A percentile compares a stretch with the other conserved stretches of the same genome.
phyloP scores from a whole-genome alignment of 768 basidiomycete species.

The Suillus bovinus region DNA sequence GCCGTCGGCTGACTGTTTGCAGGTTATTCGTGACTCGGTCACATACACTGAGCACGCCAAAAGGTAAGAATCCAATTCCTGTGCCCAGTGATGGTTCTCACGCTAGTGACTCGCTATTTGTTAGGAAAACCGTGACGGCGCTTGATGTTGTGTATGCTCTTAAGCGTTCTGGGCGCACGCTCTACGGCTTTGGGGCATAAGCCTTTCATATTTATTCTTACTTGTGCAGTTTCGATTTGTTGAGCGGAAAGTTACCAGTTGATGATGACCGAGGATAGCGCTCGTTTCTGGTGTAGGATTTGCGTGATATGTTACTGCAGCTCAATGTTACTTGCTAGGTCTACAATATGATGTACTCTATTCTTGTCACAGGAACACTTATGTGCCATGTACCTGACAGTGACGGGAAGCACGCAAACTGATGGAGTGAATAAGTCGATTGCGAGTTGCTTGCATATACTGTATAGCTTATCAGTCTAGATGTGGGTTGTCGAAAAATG shows the following conservation, averaged over 20 bases:
- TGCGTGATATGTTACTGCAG: neutral
- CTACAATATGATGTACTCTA: conserved; percentile 6
- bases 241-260: neutral
- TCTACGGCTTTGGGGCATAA: conserved; percentile 83
- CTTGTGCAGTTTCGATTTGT: neutral
- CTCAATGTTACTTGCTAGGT: neutral
- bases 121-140: conserved; percentile 81
- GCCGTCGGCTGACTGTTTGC: conserved; percentile 14
- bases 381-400: neutral
- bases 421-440: neutral
- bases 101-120: conserved; percentile 6
- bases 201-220: conserved; percentile 3
- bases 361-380: neutral
- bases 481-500: neutral
- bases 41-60: conserved; percentile 95
- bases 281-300: conserved; percentile 1
- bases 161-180: conserved; percentile 73
- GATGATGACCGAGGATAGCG: neutral
- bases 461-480: neutral
- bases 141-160: conserved; percentile 81
- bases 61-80: conserved; percentile 34
- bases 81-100: neutral
- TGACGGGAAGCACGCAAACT: neutral
- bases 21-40: conserved; percentile 91
- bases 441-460: neutral